Evolutionary conservation across 345 rosid species (phyloP).

Genomic region (Cardiospermum halicacabum): DNA sequence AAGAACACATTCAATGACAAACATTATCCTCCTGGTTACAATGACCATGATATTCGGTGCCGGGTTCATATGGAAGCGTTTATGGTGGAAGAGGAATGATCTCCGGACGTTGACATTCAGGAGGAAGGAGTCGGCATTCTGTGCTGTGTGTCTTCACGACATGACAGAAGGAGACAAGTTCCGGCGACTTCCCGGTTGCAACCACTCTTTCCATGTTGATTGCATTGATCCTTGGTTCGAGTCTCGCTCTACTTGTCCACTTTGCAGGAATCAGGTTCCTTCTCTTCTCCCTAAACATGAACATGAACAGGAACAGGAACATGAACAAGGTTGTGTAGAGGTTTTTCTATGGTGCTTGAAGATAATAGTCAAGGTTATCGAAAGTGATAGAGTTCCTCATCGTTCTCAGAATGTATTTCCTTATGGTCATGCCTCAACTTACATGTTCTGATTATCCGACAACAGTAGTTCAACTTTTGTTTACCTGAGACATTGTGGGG

Average conservation of each 20-base stretch:
- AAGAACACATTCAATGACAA: background rate
- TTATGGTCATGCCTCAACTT: background rate
- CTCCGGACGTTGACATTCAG: background rate
- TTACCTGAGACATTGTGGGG: too few species aligned
- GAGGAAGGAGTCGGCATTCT: background rate
- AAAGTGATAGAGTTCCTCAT: background rate
- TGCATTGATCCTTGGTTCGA: conserved; percentile 58
- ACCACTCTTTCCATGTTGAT: conserved; percentile 47
- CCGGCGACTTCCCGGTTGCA: conserved; percentile 40
- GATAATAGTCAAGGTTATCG: background rate
- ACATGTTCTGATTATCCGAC: background rate
- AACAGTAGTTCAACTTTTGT: too few species aligned
- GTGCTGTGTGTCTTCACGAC: conserved; percentile 45
- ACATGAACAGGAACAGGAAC: background rate
- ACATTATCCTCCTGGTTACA: background rate
- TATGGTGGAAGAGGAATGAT: conserved; percentile 6
- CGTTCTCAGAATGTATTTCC: background rate
- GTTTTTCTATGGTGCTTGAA: background rate
- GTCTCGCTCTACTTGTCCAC: conserved; percentile 47
- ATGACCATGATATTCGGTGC: conserved; percentile 1
- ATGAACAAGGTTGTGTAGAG: background rate
- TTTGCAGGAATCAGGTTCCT: conserved; percentile 32
- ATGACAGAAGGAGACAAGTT: conserved; percentile 30
- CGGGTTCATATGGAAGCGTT: background rate
- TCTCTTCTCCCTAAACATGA: background rate